Evolutionary conservation across 345 rosid species (phyloP).

Genomic region (Anacardium occidentale): DNA sequence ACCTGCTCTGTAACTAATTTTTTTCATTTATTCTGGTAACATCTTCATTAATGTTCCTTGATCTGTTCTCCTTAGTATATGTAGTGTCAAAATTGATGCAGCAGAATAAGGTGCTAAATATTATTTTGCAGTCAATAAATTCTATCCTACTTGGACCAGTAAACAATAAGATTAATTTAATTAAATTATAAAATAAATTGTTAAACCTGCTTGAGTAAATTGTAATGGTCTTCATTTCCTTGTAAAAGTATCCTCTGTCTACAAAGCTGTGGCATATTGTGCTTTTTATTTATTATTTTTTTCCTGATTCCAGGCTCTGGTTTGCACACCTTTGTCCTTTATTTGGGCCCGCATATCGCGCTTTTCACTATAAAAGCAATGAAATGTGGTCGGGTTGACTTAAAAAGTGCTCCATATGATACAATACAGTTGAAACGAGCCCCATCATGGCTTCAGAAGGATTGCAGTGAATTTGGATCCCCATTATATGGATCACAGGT

Average conservation of each 20-base stretch:
- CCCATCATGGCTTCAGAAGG: slow-evolving; percentile 93
- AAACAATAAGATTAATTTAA: not conserved
- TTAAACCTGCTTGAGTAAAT: not conserved
- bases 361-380: slow-evolving; percentile 90
- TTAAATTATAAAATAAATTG: too few species aligned
- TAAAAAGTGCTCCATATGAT: slow-evolving; percentile 92
- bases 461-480: slow-evolving; percentile 81
- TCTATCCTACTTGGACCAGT: not conserved
- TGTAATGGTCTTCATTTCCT: not conserved
- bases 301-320: slow-evolving; percentile 73
- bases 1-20: not conserved
- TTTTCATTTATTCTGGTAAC: not conserved
- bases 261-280: too few species aligned
- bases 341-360: slow-evolving; percentile 97
- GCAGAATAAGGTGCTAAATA: too few species aligned
- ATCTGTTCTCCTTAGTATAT: not conserved
- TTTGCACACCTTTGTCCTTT: slow-evolving; percentile 94
- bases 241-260: too few species aligned
- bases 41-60: not conserved
- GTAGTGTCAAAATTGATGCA: not conserved
- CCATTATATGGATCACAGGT: slow-evolving; percentile 76
- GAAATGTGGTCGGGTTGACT: slow-evolving; percentile 89
- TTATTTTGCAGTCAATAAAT: too few species aligned
- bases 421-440: slow-evolving; percentile 80
- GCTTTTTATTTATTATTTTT: not conserved